Evolutionary conservation across 345 rosid genomes (phyloP), one percentile per base, ranked within the genome.

Genomic region (Toxicodendron radicans): DNA sequence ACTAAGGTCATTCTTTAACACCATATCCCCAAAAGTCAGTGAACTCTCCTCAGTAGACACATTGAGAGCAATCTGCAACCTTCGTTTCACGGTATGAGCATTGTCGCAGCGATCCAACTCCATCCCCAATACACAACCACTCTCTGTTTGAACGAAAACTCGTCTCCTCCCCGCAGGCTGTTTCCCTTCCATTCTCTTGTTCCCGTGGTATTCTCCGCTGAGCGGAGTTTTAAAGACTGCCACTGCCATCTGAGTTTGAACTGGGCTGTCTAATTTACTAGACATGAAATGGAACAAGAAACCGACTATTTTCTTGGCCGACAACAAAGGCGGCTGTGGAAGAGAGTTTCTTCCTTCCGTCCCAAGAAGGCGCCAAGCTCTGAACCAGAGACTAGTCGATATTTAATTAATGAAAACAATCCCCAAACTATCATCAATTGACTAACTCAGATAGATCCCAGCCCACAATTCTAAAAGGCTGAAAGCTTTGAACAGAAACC

Each of bases 71-170:
- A 96, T 48, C 87, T 93, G 98, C 83, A 96, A 77, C 89, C 99
- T 89, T 70, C 97, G 86, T 70, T 96, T 96, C 73, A 96, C 97
- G 0, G 95, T 93, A 71, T 96, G 97, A 11, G 87, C 99, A 83
- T 85, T 96, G 79, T 96, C 99, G 59, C 90, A 53, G 13, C 99
- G 97, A 79, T 96, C 98, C 76, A 96, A 77, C 81, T 96, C 99
- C 99, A 96, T 93, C n/a, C 95, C 98, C 78, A 93, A 76, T 24
- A 96, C 99, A 83, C 97, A 96, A 43, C 98, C 99, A 9, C 89
- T 93, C 83, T 96, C 99, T 0, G 99, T 96, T 62, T 96, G 98
- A 72, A 96, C 98, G 46, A 96, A 96, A 48, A 96, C 98, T 66
- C 89, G 81, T 60, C 99, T 90, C 72, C 97, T 81, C 38, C 95